Evolutionary conservation across 345 rosid species (phyloP), one percentile per base, ranked within the genome.

Genomic region (Moringa oleifera): DNA sequence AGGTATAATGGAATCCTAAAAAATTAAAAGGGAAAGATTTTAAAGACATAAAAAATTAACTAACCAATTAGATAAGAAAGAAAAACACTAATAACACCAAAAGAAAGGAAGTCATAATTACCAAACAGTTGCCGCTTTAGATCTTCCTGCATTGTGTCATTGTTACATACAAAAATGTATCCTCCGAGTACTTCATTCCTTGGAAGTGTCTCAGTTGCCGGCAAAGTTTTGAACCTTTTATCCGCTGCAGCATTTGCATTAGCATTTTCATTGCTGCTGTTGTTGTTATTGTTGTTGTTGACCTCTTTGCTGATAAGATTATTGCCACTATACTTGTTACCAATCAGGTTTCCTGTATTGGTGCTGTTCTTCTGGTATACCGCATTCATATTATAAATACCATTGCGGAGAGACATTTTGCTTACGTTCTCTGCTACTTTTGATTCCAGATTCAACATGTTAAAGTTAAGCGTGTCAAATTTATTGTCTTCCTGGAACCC

Each of bases 91-190:
- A 7, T 50, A 13, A 22, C 17, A 13, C n/a, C 24, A 19, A 46
- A 28, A 21, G 46, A 0, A 46, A 57, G 22, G 6, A 37, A 58
- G 57, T 0, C 25, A 11, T 11, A 66, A 23, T 64, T 85, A 94
- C 99, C 99, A 75, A 94, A 94, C 21, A 94, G 89, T 76, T 85
- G 88, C 18, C 93, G 92, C 75, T 94, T 90, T 69, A 94, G 62
- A 59, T 94, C 99, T 66, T 94, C 99, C 85, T 90, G 96, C 99
- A 90, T 94, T 7, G 99, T 94, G 65, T 94, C 99, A 55, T 94
- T 90, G 89, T 90, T 94, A 62, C 99, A 94, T 33, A 94, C 99
- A 73, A 94, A 94, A 74, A 90, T 88, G 74, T 94, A 94, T 2
- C 99, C 99, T 55, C 99, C 99, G 71, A 94, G 99, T 64, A 88